A percentile compares a stretch with the other conserved stretches of the same genome.
phyloP scores from a whole-genome alignment of 306 rosid species.

The Trichosanthes cucumerina region DNA sequence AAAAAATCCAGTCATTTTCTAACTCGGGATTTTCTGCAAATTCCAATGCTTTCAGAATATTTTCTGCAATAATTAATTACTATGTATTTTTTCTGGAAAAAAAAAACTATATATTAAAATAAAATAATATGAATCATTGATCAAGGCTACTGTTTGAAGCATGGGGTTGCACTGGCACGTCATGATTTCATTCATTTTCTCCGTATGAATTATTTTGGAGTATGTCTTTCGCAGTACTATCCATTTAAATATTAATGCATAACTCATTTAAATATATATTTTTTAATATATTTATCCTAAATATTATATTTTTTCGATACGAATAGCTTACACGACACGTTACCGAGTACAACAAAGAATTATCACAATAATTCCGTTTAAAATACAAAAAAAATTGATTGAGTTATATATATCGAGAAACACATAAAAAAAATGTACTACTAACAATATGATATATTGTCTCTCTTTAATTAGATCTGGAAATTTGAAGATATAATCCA shows the following conservation, averaged over 20 bases:
- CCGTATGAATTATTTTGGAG: not conserved
- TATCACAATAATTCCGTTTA: not conserved
- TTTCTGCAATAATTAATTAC: slow-evolving; percentile 1
- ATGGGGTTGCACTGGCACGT: slow-evolving; percentile 3
- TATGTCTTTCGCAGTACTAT: not conserved
- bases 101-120: not conserved
- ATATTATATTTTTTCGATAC: not conserved
- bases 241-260: not conserved
- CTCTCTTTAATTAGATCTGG: not conserved
- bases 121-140: not conserved
- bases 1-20: not conserved
- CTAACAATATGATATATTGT: not conserved
- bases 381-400: not conserved
- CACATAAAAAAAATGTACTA: not conserved
- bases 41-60: not conserved
- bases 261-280: not conserved
- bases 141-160: not conserved
- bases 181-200: not conserved
- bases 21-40: not conserved
- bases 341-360: not conserved
- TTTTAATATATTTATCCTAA: not conserved
- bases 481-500: not conserved
- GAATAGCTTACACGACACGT: not conserved
- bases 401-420: not conserved
- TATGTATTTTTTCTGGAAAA: not conserved